Evolutionary conservation across 2,329 filamentous ascomycete genomes (phyloP).

Genomic region (Diaporthe amygdali): DNA sequence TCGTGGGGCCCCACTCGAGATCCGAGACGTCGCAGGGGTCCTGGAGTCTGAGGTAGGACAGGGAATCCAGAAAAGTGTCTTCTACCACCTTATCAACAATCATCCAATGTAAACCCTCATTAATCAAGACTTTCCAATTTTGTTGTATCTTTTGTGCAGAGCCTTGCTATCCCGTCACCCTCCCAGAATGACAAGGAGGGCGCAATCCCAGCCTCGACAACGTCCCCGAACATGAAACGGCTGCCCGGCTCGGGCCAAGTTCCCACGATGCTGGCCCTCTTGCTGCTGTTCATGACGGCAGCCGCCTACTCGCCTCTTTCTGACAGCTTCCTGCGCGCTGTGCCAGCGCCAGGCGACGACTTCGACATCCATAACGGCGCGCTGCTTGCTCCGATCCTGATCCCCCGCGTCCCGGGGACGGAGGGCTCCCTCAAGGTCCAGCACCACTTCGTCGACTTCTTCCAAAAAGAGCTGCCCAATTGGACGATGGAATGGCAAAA

Average conservation of each 20-base stretch:
- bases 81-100: neutral
- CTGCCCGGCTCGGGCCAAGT: conserved; percentile 22
- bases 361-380: conserved; percentile 80
- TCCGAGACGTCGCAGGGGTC: conserved; percentile 11
- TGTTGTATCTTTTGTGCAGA: neutral
- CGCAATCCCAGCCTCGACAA: conserved; percentile 3
- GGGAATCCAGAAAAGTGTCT: neutral
- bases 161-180: neutral
- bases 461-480: conserved; percentile 71
- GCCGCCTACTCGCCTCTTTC: conserved; percentile 63
- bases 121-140: neutral
- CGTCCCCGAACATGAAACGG: conserved; percentile 23
- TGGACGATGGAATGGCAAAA: conserved; percentile 90
- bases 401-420: conserved; percentile 87
- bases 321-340: conserved; percentile 72
- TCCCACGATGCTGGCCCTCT: conserved; percentile 26
- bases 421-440: conserved; percentile 75
- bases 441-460: conserved; percentile 85
- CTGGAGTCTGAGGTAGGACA: neutral
- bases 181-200: conserved; percentile 21
- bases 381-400: conserved; percentile 84
- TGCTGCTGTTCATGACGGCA: conserved; percentile 31
- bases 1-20: conserved; percentile 14
- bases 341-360: conserved; percentile 75
- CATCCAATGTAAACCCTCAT: neutral